Base-by-base conservation (phyloP, 345 rosid genomes). In the Raphanus sativus region DNA sequence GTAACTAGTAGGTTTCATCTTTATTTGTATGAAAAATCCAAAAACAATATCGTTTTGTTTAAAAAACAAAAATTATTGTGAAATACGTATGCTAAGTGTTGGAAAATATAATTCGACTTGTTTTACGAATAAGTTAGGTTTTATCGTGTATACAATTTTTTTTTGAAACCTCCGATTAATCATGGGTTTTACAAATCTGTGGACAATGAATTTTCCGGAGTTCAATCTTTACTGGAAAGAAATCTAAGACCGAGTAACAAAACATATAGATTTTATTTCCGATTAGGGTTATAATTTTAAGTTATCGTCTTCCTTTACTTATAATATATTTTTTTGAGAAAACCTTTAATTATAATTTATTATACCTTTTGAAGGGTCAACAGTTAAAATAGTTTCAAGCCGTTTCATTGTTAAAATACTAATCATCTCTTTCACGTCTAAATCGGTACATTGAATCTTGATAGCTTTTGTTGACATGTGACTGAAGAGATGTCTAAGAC, bases 401-500 rank as follows among this genome's bases (percentile, higher is more conserved):
- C 8, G 54, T 68, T 75, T 45, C 50, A 50, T 69, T 54, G 70
- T 34, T 15, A 62, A 52, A 34, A 56, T 58, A 71, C 54, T 50
- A n/a, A 28, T 52, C 28, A 67, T 67, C 29, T 34, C 26, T 52
- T 79, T 62, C 75, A 79, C 70, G 70, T 78, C 65, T 62, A 62
- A 50, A 28, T 65, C 1, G 74, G 56, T 73, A 50, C 78, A 67
- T 61, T 21, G 77, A 79, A 79, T 74, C 74, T 73, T 62, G 52
- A 67, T 67, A 67, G 29, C 67, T 60, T 73, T 36, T 67, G 70
- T 55, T 63, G 73, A 79, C 78, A 73, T 73, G 30, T 72, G 78
- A 79, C 2, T 79, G 82, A 79, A 67, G 52, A 73, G 82, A 79
- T 79, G 74, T 78, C 1, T 67, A 62, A 73, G 77, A 78, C 28